A percentile compares a stretch with the other conserved stretches of the same genome.
Evolutionary conservation across 2,329 filamentous ascomycete genomes (phyloP).

Genomic region (Penicillium sp.): DNA sequence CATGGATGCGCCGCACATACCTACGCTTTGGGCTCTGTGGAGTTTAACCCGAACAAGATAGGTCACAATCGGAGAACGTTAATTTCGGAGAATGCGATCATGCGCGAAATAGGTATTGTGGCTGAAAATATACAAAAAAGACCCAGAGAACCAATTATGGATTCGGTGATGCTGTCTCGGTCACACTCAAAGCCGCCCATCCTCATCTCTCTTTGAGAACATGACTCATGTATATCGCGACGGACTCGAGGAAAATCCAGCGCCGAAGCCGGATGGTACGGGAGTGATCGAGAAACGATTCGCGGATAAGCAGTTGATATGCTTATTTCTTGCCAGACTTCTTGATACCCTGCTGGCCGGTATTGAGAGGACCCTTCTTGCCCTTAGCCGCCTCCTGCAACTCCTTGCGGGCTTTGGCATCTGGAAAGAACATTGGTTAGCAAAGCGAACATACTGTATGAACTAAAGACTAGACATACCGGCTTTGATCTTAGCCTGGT

Average conservation of each 20-base stretch:
- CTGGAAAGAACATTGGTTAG: conserved; percentile 41
- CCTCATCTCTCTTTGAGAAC: conserved; percentile 17
- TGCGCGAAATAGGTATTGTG: conserved; percentile 9
- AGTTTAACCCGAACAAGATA: background rate
- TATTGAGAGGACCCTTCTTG: conserved; percentile 78
- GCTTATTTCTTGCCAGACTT: conserved; percentile 94
- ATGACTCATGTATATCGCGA: conserved; percentile 25
- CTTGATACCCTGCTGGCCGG: conserved; percentile 86
- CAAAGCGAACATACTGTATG: background rate
- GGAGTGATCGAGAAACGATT: background rate
- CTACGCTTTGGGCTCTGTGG: no score
- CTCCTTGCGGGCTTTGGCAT: conserved; percentile 81
- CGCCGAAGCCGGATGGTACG: background rate
- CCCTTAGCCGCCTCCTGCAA: conserved; percentile 75
- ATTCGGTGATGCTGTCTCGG: conserved; percentile 1
- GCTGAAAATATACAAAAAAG: conserved; percentile 10
- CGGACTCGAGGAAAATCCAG: conserved; percentile 3
- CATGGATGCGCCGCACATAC: no score
- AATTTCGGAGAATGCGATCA: conserved; percentile 6
- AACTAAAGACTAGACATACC: conserved; percentile 54
- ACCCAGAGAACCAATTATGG: background rate
- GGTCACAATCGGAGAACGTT: background rate
- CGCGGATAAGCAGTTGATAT: background rate
- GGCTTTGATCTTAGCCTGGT: conserved; percentile 76
- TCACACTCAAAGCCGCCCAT: conserved; percentile 6